Evolutionary conservation across 2,329 filamentous ascomycete genomes (phyloP), one percentile per base, ranked within the genome.

Genomic region (Alternaria infectoria): DNA sequence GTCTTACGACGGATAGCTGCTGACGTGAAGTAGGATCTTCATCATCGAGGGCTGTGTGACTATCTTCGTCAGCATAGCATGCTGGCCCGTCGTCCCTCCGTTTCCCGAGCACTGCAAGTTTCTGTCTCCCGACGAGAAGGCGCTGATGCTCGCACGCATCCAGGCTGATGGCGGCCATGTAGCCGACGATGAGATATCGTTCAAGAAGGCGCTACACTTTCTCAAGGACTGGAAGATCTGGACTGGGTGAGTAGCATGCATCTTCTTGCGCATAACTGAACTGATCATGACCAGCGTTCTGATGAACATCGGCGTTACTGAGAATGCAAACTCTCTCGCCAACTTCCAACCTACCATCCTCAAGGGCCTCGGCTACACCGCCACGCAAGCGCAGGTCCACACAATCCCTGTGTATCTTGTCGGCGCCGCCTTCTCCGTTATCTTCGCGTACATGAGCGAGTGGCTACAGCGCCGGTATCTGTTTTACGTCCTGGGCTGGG

Each of bases 41-140:
- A 87, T 89, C 77, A 88, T 89, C 63, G 87, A 89, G 69, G 87
- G 87, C 1, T 70, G 86, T 45, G 65, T 87, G 57, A 88, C 86
- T 6, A 79, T 84, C 46, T 63, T 83, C 58, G 67, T 86, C 40
- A 86, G 84, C 2, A 28, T 82, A 2, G 58, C 79, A 0, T 84
- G 84, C 1, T 85, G 83, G 11, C 78, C 86, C 54, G 78, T 85
- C 66, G 81, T 88, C 69, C 85, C 85, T 0, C 81, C 82, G 2
- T 82, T 79, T 11, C 86, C 86, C 0, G 78, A 80, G 21, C 75
- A 81, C 2, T 84, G 83, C 30, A 81, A 77, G n/a, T 86, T 85
- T 67, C 77, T 89, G 25, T 84, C 77, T 8, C 79, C 81, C 3
- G 80, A 85, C 15, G 81, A 88, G 74, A 83, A 83, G 43, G 79